Conservation (phyloP, 805 yeast species). For the Nakazawaea wyomingensis region DNA sequence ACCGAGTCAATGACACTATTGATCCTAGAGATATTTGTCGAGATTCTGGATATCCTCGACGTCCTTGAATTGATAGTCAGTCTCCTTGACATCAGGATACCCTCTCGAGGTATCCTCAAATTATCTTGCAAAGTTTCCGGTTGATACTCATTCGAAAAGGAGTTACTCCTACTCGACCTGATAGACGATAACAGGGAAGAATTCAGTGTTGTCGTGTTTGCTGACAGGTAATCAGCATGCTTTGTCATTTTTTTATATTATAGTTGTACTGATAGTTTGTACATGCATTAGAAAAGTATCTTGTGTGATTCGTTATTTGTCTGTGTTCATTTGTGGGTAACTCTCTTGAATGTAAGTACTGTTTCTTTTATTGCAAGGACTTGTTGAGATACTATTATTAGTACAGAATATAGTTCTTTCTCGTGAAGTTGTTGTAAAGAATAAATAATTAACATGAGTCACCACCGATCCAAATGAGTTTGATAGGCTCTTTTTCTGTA, state of each 20-base stretch:
- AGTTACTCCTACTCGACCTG: not conserved
- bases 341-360: no score
- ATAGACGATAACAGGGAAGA: not conserved
- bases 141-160: conserved; percentile 15
- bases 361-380: no score
- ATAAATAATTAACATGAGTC: no score
- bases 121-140: conserved; percentile 2
- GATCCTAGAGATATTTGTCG: conserved; percentile 4
- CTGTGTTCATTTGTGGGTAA: no score
- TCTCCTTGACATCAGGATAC: conserved; percentile 3
- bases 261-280: no score
- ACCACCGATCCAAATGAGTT: no score
- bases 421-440: no score
- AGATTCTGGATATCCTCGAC: conserved; percentile 1
- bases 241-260: not conserved
- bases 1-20: conserved; percentile 18
- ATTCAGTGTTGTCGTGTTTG: conserved; percentile 15
- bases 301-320: no score
- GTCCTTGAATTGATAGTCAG: not conserved
- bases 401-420: no score
- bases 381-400: no score
- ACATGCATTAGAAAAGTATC: no score
- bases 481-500: no score
- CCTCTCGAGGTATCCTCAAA: not conserved
- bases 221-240: not conserved